phyloP scores from a whole-genome alignment of 1,139 yeast species.

The Debaryomycetaceae sp. region DNA sequence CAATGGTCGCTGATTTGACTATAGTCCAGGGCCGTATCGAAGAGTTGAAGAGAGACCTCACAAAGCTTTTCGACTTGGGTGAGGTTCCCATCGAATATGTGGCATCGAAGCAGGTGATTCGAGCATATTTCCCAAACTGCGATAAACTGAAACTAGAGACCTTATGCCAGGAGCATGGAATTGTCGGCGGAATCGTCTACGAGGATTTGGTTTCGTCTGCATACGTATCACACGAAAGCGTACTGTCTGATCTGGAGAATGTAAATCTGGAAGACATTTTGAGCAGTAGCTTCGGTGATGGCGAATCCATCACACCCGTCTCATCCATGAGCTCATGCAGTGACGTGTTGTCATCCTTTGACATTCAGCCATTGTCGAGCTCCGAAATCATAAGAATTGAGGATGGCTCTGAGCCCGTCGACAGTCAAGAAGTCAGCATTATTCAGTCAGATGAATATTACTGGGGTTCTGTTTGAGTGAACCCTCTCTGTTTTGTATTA shows the following conservation, averaged over 20 bases:
- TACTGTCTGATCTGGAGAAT: not conserved
- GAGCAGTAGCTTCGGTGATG: constrained; percentile 16
- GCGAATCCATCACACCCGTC: constrained; percentile 8
- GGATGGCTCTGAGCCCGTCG: constrained; percentile 1
- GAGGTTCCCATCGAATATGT: constrained; percentile 45
- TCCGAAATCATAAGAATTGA: constrained; percentile 22
- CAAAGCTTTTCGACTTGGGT: constrained; percentile 44
- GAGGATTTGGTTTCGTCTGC: constrained; percentile 17
- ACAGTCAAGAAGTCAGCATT: constrained; percentile 5
- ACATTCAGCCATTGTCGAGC: constrained; percentile 19
- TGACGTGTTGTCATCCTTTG: constrained; percentile 18
- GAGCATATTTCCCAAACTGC: constrained; percentile 58
- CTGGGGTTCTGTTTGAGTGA: constrained; percentile 13
- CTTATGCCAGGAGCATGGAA: constrained; percentile 47
- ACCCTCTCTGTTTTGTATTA: not conserved
- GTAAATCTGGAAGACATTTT: constrained; percentile 20
- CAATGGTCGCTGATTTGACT: constrained; percentile 33
- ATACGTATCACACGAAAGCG: constrained; percentile 2
- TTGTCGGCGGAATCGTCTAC: constrained; percentile 47
- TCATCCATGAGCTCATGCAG: constrained; percentile 13
- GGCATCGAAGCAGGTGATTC: constrained; percentile 29
- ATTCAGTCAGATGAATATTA: constrained; percentile 19
- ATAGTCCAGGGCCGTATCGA: constrained; percentile 32
- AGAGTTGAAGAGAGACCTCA: constrained; percentile 33
- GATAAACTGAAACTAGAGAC: constrained; percentile 48